These are phyloP conservation scores for Clarireedia paspali DNA, from an alignment of 2,329 filamentous ascomycete genomes.

Conservation along the genomic window DNA sequence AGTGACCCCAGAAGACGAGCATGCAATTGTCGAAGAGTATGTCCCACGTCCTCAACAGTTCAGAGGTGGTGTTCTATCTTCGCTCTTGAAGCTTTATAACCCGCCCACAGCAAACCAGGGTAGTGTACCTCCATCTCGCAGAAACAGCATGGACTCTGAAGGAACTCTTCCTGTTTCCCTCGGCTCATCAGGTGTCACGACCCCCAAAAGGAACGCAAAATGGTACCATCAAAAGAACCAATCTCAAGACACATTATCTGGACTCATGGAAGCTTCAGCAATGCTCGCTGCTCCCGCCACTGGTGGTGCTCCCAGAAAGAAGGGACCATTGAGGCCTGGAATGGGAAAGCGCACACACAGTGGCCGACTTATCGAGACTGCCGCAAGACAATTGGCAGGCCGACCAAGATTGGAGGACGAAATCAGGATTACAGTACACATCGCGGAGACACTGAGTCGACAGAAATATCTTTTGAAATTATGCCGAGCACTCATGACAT, in stretches of 20 bases:
- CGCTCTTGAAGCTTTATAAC: slow-evolving; percentile 63
- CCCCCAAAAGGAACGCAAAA: slow-evolving; percentile 25
- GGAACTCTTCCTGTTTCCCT: slow-evolving; percentile 31
- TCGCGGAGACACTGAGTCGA: slow-evolving; percentile 63
- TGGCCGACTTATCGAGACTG: slow-evolving; percentile 19
- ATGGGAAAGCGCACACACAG: slow-evolving; percentile 24
- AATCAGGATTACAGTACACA: slow-evolving; percentile 47
- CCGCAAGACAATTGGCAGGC: slow-evolving; percentile 16
- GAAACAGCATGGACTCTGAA: slow-evolving; percentile 26
- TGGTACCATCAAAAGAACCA: slow-evolving; percentile 34
- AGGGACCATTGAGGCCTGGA: slow-evolving; percentile 16
- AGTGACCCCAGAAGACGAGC: slow-evolving; percentile 36
- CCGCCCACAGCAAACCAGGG: slow-evolving; percentile 32
- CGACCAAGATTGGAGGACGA: slow-evolving; percentile 29
- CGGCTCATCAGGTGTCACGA: slow-evolving; percentile 35
- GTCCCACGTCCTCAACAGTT: slow-evolving; percentile 61
- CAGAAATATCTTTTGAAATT: slow-evolving; percentile 80
- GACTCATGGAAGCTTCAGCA: slow-evolving; percentile 47
- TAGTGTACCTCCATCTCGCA: slow-evolving; percentile 16
- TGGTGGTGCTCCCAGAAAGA: slow-evolving; percentile 32
- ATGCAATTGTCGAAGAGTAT: slow-evolving; percentile 47
- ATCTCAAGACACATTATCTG: slow-evolving; percentile 40
- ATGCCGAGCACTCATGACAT: slow-evolving; percentile 80
- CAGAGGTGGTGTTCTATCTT: slow-evolving; percentile 65
- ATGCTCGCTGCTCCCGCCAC: slow-evolving; percentile 39